Percentiles rank a stretch among this genome's conserved stretches.
Evolutionary conservation across 2,329 filamentous ascomycete genomes (phyloP).

Genomic region (Rugonectria rugulosa): DNA sequence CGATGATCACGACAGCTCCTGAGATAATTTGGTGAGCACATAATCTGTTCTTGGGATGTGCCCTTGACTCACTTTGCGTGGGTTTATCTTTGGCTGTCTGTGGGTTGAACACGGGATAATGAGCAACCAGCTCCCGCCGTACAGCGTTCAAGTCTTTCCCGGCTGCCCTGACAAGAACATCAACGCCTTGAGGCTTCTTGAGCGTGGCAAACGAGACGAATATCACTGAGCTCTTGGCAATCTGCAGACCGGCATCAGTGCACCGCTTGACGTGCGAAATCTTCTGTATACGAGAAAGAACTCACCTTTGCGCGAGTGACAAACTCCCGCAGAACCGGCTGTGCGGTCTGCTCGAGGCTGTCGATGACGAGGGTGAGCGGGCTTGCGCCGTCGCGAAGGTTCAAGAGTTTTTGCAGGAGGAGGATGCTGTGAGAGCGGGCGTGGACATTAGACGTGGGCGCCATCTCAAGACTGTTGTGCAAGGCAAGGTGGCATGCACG

Average conservation of each 20-base stretch:
- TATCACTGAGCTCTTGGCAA: conserved; percentile 73
- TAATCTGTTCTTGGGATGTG: background rate
- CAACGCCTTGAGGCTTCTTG: conserved; percentile 67
- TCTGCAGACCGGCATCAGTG: conserved; percentile 47
- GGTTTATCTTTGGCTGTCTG: conserved; percentile 45
- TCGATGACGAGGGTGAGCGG: conserved; percentile 89
- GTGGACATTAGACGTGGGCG: conserved; percentile 63
- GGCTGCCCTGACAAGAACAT: conserved; percentile 71
- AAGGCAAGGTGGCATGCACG: too few species aligned
- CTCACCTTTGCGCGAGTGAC: conserved; percentile 76
- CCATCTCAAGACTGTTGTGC: too few species aligned
- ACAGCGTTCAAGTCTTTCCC: conserved; percentile 66
- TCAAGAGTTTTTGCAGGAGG: conserved; percentile 82
- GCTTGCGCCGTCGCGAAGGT: conserved; percentile 78
- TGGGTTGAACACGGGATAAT: conserved; percentile 53
- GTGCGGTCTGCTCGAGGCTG: conserved; percentile 80
- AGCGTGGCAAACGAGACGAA: conserved; percentile 82
- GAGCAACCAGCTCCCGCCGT: conserved; percentile 64
- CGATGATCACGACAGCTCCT: conserved; percentile 81
- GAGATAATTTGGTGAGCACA: background rate
- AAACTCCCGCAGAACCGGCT: conserved; percentile 76
- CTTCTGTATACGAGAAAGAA: background rate
- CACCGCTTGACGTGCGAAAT: background rate
- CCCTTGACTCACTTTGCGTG: conserved; percentile 51
- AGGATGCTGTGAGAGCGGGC: conserved; percentile 85